Conservation (phyloP, 2,329 filamentous ascomycete genomes). For the Graphium sp. region DNA sequence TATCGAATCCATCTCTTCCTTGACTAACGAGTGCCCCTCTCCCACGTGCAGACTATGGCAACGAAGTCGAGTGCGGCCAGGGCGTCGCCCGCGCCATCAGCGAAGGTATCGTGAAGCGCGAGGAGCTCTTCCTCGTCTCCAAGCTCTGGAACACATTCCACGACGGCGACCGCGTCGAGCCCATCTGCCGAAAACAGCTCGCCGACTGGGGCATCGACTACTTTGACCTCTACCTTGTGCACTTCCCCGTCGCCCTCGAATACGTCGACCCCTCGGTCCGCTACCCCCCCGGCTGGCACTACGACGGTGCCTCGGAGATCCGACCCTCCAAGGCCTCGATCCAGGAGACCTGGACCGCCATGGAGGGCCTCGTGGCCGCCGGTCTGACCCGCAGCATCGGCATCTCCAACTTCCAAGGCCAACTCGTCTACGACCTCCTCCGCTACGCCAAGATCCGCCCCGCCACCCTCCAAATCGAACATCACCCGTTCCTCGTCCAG, state of each 20-base stretch:
- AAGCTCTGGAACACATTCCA: conserved; percentile 94
- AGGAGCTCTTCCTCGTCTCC: conserved; percentile 81
- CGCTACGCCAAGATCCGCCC: conserved; percentile 60
- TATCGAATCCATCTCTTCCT: no score
- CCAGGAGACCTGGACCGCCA: conserved; percentile 67
- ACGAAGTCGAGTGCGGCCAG: conserved; percentile 62
- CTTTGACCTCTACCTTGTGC: conserved; percentile 79
- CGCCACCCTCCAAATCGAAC: conserved; percentile 72
- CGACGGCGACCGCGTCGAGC: conserved; percentile 59
- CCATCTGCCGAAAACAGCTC: conserved; percentile 60
- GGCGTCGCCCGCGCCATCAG: conserved; percentile 66
- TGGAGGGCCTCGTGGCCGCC: conserved; percentile 57
- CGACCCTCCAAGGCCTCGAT: conserved; percentile 51
- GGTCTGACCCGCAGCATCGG: conserved; percentile 60
- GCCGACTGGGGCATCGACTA: conserved; percentile 75
- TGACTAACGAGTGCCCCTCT: no score
- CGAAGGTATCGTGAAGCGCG: conserved; percentile 46
- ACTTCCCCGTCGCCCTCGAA: conserved; percentile 77
- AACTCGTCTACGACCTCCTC: conserved; percentile 63
- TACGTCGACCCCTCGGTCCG: conserved; percentile 66
- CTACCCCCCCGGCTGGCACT: conserved; percentile 67
- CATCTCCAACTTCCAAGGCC: conserved; percentile 67
- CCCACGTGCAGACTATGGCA: conserved; percentile 67
- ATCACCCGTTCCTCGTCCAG: conserved; percentile 80
- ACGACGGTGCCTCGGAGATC: conserved; percentile 44